Conservation (phyloP, 352 stramenopile genomes). For the Pythium apleroticum region DNA sequence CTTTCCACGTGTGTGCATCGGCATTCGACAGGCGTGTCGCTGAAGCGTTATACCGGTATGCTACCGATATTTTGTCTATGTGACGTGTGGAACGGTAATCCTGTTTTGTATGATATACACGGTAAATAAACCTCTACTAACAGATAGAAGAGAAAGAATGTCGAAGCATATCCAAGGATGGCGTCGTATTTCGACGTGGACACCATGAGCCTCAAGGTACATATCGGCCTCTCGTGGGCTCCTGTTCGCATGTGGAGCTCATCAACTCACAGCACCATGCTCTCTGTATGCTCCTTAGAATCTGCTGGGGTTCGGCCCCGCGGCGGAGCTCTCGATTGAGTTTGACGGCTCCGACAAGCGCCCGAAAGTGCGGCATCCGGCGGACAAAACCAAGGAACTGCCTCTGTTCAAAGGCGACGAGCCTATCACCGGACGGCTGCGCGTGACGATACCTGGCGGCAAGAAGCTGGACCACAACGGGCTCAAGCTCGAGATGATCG, state of each 20-base stretch:
- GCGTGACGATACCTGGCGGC: constrained; percentile 72
- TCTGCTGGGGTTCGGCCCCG: constrained; percentile 54
- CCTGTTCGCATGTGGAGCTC: not conserved
- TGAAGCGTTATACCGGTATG: not conserved
- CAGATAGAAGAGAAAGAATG: constrained; percentile 12
- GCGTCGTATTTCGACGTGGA: not conserved
- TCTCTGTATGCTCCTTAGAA: constrained; percentile 29
- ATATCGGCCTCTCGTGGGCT: not conserved
- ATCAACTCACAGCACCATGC: not conserved
- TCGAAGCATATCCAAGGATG: constrained; percentile 12
- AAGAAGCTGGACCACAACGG: constrained; percentile 96
- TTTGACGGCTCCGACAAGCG: constrained; percentile 37
- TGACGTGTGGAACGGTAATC: constrained; percentile 8
- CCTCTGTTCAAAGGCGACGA: constrained; percentile 59
- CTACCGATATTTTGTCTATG: constrained; percentile 14
- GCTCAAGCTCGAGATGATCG: constrained; percentile 96
- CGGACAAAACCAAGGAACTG: constrained; percentile 37
- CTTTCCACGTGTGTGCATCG: constrained; percentile 18
- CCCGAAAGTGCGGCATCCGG: constrained; percentile 27
- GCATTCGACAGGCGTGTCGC: not conserved
- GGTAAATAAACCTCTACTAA: not conserved
- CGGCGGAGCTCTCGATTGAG: constrained; percentile 40
- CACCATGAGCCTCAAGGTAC: constrained; percentile 29
- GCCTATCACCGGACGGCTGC: constrained; percentile 61
- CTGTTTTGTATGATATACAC: not conserved